Evolutionary conservation across 352 stramenopile species (phyloP), one percentile per base, ranked within the genome.

Genomic region (Pythium periplocum): DNA sequence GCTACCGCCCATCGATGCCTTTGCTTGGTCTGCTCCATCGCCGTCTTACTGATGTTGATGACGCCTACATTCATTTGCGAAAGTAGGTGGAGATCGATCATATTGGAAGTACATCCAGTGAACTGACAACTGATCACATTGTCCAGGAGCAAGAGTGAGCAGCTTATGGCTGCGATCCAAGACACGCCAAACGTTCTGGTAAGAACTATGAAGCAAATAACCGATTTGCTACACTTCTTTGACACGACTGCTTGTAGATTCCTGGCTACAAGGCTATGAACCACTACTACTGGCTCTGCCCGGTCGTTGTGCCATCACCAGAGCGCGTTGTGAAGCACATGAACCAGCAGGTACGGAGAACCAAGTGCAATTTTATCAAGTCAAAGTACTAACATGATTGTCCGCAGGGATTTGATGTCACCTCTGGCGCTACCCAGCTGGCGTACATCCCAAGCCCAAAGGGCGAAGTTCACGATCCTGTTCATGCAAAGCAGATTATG

Each of bases 211-310:
- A 40, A 4, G 3, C 43, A 8, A 6, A 45, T 10, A 32, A 7
- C 4, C 37, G 30, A 32, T 51, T 17, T 43, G 11, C n/a, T 40
- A 44, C 43, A 45, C 6, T 58, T 54, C 4, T 55, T 9, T 8
- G 8, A 37, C 11, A 17, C 44, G 36, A 33, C 46, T 26, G 33
- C 32, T 4, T 60, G 11, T 55, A 88, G 74, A 76, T 93, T 36
- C 83, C 83, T 39, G 83, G 81, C 2, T 53, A 67, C 6, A 34
- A 67, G 33, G 79, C 83, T 26, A 52, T 70, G 3, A 78, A 80
- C 32, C 83, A 94, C 66, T 87, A 79, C 55, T 94, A 86, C 53
- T 94, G 83, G 83, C 55, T 94, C 10, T 92, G 91, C 41, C 83
- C 83, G 3, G 74, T 94, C 45, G 69, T 85, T 40, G 75, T 89